A percentile compares a stretch with the other conserved stretches of the same genome.
These are phyloP conservation scores for Botrytis cinerea DNA, from an alignment of 2,329 filamentous ascomycete genomes.

Conservation along the genomic window DNA sequence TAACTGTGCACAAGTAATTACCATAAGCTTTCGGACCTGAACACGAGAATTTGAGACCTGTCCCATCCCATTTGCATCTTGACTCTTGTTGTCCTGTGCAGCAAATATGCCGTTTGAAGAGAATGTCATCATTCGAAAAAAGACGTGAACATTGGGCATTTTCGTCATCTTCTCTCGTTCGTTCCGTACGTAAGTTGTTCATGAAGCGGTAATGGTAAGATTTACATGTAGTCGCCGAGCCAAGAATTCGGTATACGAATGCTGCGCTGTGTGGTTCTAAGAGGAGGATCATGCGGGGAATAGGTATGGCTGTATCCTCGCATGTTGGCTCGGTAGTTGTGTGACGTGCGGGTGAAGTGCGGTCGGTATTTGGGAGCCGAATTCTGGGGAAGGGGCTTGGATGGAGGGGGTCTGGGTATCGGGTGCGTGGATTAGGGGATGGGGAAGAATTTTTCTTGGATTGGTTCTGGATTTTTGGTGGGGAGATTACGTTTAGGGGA, in stretches of 20 bases:
- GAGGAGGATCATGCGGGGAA: not conserved
- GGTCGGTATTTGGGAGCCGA: not conserved
- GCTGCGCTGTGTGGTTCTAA: not conserved
- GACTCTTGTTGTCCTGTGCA: too few relatives aligned
- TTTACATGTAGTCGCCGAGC: not conserved
- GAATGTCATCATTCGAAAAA: too few relatives aligned
- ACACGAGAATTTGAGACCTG: not conserved
- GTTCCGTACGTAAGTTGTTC: too few relatives aligned
- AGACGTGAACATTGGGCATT: too few relatives aligned
- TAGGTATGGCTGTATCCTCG: not conserved
- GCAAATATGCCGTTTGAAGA: too few relatives aligned
- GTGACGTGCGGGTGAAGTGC: not conserved
- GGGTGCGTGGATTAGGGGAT: not conserved
- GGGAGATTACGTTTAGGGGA: not conserved
- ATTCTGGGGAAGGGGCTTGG: not conserved
- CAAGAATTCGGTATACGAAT: not conserved
- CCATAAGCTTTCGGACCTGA: not conserved
- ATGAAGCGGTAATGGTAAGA: not conserved
- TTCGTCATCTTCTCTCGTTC: not conserved
- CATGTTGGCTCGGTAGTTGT: not conserved
- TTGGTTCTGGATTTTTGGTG: too few relatives aligned
- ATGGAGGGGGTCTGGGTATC: too few relatives aligned
- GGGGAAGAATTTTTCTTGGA: too few relatives aligned
- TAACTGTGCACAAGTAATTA: too few relatives aligned
- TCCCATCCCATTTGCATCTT: not conserved